Base-by-base conservation (phyloP, 495 filamentous ascomycete species). In the Aspergillus nanangensis region DNA sequence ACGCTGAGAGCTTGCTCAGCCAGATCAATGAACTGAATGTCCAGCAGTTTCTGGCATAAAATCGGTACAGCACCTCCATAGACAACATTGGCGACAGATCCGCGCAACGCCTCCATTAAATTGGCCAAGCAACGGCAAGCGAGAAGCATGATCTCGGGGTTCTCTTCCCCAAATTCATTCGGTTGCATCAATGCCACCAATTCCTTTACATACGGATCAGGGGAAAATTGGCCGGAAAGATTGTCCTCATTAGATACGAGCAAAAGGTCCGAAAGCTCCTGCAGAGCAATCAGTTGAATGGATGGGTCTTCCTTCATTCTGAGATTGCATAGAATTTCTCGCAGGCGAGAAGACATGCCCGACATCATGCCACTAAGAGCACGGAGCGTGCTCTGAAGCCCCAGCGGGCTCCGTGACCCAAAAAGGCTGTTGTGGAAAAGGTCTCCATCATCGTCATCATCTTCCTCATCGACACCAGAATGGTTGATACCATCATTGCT, bases 51-150 rank as follows among this genome's bases (percentile, higher is more conserved):
- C 55, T 88, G 81, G 68, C 93, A 96, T 11, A 99, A 71, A 18
- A 97, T 81, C 1, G 94, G 92, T 13, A 99, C 92, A 36, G 94
- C 94, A 32, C 90, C 88, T 13, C 91, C 90, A 60, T 96, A 97
- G 27, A 97, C 94, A 18, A 99, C 90, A 62, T 92, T 95, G 13
- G 90, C 88, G 19, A 90, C 91, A 41, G 93, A 91, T 14, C 88
- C 81, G 18, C 93, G 90, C 18, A 97, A 71, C 22, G 94, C 94
- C 62, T 99, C 94, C 92, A 99, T 99, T 23, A 99, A 64, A 55
- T 99, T 96, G 38, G 94, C 94, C 38, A 99, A 82, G 63, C 88
- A 97, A 38, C 94, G 87, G 62, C 94, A 97, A 4, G 94, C 94
- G 47, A 96, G 78, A 2, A 97, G 83, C 91, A 96, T 96, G 53